These are phyloP conservation scores for Clarireedia homoeocarpa DNA, from an alignment of 2,329 filamentous ascomycete genomes.

Conservation along the genomic window DNA sequence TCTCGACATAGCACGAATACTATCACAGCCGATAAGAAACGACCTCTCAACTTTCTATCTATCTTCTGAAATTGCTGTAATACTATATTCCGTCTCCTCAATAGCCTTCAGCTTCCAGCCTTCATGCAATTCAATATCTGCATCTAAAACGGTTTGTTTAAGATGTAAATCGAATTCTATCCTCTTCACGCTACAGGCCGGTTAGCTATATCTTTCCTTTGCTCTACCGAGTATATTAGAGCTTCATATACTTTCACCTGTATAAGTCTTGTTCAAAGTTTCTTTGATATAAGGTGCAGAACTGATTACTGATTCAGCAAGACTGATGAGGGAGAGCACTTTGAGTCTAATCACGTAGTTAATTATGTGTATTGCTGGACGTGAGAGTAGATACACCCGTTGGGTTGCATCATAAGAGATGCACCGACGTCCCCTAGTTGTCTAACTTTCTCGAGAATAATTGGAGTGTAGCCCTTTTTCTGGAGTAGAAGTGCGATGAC, in stretches of 20 bases:
- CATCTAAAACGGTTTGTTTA: neutral
- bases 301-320: neutral
- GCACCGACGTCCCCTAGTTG: conserved; percentile 3
- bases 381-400: neutral
- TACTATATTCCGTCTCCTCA: neutral
- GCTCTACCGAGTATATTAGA: neutral
- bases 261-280: neutral
- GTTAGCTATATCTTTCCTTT: conserved; percentile 8
- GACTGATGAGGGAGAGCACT: conserved; percentile 1
- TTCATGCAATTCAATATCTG: neutral
- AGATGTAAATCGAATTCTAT: conserved; percentile 2
- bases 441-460: conserved; percentile 12
- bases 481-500: conserved; percentile 11
- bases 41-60: conserved; percentile 2
- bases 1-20: conserved; percentile 8
- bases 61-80: conserved; percentile 5
- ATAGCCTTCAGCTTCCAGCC: conserved; percentile 9
- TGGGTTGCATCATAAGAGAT: conserved; percentile 7
- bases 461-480: conserved; percentile 12
- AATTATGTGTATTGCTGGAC: neutral
- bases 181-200: conserved; percentile 8
- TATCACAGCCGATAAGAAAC: conserved; percentile 14
- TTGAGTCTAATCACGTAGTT: conserved; percentile 1
- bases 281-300: neutral
- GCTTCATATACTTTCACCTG: neutral